Evolutionary conservation across 805 yeast genomes (phyloP).

Genomic region (Myxozyma geophila): DNA sequence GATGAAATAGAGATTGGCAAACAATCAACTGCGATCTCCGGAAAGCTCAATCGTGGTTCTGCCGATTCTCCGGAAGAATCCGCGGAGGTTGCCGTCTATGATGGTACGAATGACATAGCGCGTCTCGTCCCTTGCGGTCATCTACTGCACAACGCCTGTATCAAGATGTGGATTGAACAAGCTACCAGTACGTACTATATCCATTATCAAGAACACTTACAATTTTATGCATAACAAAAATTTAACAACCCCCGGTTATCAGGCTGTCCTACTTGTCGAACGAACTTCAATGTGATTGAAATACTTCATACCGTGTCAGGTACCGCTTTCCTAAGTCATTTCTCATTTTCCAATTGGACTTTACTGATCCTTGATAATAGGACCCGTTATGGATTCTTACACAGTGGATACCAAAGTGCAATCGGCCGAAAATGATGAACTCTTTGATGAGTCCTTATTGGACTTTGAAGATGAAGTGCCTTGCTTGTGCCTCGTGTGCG

Average conservation of each 20-base stretch:
- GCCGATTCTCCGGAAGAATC: conserved; percentile 1
- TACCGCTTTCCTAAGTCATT: background rate
- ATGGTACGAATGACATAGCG: conserved; percentile 37
- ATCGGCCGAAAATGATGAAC: conserved; percentile 23
- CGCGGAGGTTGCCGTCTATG: conserved; percentile 22
- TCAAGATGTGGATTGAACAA: conserved; percentile 59
- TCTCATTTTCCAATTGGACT: conserved; percentile 16
- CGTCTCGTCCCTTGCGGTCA: conserved; percentile 55
- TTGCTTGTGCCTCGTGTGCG: conserved; percentile 40
- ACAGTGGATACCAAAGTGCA: conserved; percentile 32
- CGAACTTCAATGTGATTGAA: conserved; percentile 50
- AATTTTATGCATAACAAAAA: background rate
- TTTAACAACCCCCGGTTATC: background rate
- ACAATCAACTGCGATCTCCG: background rate
- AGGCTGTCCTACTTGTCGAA: conserved; percentile 66
- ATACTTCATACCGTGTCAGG: conserved; percentile 40
- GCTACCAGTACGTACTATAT: conserved; percentile 49
- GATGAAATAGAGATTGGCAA: background rate
- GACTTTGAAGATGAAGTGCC: conserved; percentile 26
- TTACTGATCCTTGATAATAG: conserved; percentile 7
- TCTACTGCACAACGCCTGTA: conserved; percentile 61
- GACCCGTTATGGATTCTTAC: conserved; percentile 18
- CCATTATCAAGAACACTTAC: background rate
- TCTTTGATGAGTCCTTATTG: conserved; percentile 5
- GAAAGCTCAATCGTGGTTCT: background rate